Evolutionary conservation across 1,139 yeast genomes (phyloP).

Genomic region (Chernovozyma aurita): DNA sequence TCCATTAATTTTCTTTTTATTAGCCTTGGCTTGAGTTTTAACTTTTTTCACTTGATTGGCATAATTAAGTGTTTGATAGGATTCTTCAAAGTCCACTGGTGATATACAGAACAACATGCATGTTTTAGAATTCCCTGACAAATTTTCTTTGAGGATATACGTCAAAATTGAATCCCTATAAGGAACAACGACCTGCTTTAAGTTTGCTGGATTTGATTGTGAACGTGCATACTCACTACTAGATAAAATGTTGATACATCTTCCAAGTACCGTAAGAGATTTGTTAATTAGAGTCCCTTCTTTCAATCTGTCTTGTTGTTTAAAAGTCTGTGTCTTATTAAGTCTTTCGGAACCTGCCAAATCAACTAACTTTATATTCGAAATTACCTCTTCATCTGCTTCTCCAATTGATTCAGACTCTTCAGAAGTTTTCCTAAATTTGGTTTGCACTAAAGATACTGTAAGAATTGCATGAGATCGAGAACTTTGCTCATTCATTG

Average conservation of each 20-base stretch:
- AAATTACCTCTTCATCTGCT: slow-evolving; percentile 50
- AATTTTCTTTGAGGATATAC: slow-evolving; percentile 64
- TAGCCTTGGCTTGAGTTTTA: slow-evolving; percentile 53
- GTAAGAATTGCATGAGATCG: slow-evolving; percentile 79
- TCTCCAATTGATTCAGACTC: slow-evolving; percentile 31
- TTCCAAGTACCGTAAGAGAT: slow-evolving; percentile 69
- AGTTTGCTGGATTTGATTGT: not conserved
- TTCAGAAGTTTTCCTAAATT: slow-evolving; percentile 24
- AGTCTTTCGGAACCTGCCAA: slow-evolving; percentile 81
- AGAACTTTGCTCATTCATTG: slow-evolving; percentile 65
- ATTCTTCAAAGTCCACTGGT: slow-evolving; percentile 73
- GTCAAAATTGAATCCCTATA: slow-evolving; percentile 72
- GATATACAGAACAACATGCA: slow-evolving; percentile 75
- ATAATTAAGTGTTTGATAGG: slow-evolving; percentile 66
- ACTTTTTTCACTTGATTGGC: slow-evolving; percentile 73
- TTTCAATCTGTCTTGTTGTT: slow-evolving; percentile 52
- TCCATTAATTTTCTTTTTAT: slow-evolving; percentile 29
- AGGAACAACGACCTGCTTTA: slow-evolving; percentile 41
- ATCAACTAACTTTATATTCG: slow-evolving; percentile 68
- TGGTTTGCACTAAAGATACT: slow-evolving; percentile 54
- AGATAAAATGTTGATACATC: slow-evolving; percentile 64
- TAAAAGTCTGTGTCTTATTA: slow-evolving; percentile 57
- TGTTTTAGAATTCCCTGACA: slow-evolving; percentile 73
- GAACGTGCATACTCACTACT: slow-evolving; percentile 13
- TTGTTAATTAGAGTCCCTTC: slow-evolving; percentile 77